Base-by-base conservation (phyloP, 2,329 filamentous ascomycete species). In the Escovopsis sp. region DNA sequence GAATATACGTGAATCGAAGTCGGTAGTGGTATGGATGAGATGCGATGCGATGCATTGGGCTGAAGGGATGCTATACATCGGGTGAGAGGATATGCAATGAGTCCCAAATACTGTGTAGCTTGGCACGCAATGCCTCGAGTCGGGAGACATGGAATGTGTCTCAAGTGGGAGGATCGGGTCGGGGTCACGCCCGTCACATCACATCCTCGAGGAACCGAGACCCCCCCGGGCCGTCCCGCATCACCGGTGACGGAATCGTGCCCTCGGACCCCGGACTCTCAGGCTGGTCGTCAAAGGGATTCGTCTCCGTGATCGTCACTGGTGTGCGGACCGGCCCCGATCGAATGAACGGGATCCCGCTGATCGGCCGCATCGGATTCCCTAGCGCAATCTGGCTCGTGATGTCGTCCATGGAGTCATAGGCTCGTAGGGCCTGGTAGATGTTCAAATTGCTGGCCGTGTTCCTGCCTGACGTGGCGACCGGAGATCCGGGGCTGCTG, bases 241-340 rank as follows among this genome's bases (percentile, higher is more conserved):
- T 39, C 54, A 49, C 41, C 44, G 60, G 38, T 36, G 61, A 51
- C 43, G 60, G 51, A 42, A 57, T 46, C 39, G 63, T 41, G 45
- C 56, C 45, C 49, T 65, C 56, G n/a, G 47, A 43, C 32, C 41
- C 36, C 33, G 47, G 48, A 35, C 38, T 51, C 37, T 12, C 50
- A 44, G 18, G 49, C 36, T 15, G 46, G 29, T 45, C 46, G 18
- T 55, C 46, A 37, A 70, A 70, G 0, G 68, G 67, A 17, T 61
- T 64, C 34, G 66, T 60, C 39, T 71, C 66, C 38, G 70, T 68
- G 13, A 79, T 57, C 1, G 76, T 70, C 4, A 79, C 58, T 1
- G 76, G 70, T 4, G 71, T 75, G 36, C 74, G 67, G 14, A 69
- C 73, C 13, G 77, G 77, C n/a, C 76, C 71, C n/a, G 71, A 66